These are phyloP conservation scores for Lipomyces sp. DNA, from an alignment of 805 yeast genomes.

Conservation along the genomic window DNA sequence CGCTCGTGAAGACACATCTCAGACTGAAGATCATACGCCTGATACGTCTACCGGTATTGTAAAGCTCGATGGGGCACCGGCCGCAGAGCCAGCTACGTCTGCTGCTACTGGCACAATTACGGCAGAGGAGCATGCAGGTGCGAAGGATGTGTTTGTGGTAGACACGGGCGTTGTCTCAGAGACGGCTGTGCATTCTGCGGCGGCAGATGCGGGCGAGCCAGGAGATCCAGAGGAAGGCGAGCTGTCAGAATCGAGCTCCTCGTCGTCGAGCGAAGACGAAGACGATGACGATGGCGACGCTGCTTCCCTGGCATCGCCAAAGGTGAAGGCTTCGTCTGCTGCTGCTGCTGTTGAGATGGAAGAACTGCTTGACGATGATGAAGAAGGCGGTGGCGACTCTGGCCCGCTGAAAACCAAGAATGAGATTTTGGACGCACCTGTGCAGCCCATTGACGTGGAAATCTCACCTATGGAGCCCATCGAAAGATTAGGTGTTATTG, in stretches of 20 bases:
- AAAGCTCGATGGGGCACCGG: neutral
- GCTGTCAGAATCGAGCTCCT: neutral
- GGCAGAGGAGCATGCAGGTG: neutral
- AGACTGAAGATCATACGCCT: neutral
- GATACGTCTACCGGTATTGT: neutral
- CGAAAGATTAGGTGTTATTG: conserved; percentile 66
- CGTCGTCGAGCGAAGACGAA: neutral
- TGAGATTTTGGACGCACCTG: conserved; percentile 66
- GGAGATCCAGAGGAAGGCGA: neutral
- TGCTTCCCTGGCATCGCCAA: conserved; percentile 8
- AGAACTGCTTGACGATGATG: conserved; percentile 31
- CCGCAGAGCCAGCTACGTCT: neutral
- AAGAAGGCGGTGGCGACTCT: conserved; percentile 29
- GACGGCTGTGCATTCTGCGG: too few species aligned
- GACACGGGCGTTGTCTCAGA: too few species aligned
- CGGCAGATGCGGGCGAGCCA: too few species aligned
- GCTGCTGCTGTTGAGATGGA: conserved; percentile 29
- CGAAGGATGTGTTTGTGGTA: too few species aligned
- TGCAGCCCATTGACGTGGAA: conserved; percentile 58
- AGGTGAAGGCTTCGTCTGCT: conserved; percentile 30
- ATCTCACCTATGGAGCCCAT: conserved; percentile 62
- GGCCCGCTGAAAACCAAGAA: conserved; percentile 78
- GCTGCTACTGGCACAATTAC: too few species aligned
- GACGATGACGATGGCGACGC: conserved; percentile 10
- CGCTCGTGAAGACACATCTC: neutral